Conservation (phyloP, 192 early-diverging fungal genomes). For the Coemansia sp. region DNA sequence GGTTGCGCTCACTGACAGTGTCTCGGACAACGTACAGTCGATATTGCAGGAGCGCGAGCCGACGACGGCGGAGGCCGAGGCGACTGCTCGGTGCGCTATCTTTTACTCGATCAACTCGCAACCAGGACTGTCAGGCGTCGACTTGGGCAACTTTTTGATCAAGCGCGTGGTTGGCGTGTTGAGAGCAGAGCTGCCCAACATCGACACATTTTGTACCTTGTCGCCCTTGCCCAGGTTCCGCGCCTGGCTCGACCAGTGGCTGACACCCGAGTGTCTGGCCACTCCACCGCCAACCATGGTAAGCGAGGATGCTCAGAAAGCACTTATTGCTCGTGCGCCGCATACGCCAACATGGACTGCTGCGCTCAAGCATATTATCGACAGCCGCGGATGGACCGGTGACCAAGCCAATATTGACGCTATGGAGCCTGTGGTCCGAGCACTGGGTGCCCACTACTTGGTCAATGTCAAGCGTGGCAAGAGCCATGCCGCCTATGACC, state of each 20-base stretch:
- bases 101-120: conserved; percentile 97
- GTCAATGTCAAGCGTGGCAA: conserved; percentile 35
- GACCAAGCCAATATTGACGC: conserved; percentile 35
- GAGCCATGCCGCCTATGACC: conserved; percentile 72
- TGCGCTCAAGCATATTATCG: conserved; percentile 39
- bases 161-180: conserved; percentile 87
- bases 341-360: conserved; percentile 38
- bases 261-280: conserved; percentile 31
- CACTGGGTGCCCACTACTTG: conserved; percentile 52
- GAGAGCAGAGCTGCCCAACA: conserved; percentile 66
- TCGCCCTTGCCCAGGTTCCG: conserved; percentile 91
- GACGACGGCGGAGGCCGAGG: conserved; percentile 35
- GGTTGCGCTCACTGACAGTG: conserved; percentile 70
- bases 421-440: conserved; percentile 47
- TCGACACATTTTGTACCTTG: conserved; percentile 83
- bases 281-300: conserved; percentile 22
- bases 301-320: conserved; percentile 7
- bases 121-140: conserved; percentile 82
- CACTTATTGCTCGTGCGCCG: conserved; percentile 25
- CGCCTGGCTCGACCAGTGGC: conserved; percentile 68
- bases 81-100: conserved; percentile 68
- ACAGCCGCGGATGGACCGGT: conserved; percentile 48
- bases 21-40: conserved; percentile 69
- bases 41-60: conserved; percentile 64
- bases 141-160: conserved; percentile 89